Evolutionary conservation across 2,329 filamentous ascomycete species (phyloP).

Genomic region (Akanthomyces uredinophilus): DNA sequence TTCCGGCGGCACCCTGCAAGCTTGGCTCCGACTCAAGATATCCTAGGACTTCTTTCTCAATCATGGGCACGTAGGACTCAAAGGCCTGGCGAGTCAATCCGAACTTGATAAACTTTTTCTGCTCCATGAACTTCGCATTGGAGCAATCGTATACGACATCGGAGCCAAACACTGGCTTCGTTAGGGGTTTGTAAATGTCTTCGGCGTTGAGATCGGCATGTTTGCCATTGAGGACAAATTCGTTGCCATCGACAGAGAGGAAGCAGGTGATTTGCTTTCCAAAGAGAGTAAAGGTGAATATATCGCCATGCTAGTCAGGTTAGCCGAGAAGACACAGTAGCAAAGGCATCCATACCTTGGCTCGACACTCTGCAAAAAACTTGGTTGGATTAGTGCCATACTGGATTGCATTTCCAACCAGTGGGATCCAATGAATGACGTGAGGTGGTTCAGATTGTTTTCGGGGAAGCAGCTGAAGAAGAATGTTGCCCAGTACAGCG

Average conservation of each 20-base stretch:
- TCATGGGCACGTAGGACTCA: constrained; percentile 62
- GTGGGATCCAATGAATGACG: constrained; percentile 56
- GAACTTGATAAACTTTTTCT: constrained; percentile 78
- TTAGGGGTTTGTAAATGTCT: constrained; percentile 47
- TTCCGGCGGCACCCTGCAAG: constrained; percentile 57
- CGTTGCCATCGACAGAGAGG: constrained; percentile 47
- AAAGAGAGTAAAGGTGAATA: constrained; percentile 50
- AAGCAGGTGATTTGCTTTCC: constrained; percentile 46
- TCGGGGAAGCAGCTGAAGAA: constrained; percentile 20
- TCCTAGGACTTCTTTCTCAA: constrained; percentile 61
- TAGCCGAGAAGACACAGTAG: neutral
- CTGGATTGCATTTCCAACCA: constrained; percentile 64
- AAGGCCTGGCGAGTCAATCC: constrained; percentile 62
- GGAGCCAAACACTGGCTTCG: constrained; percentile 61
- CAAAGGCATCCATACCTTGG: constrained; percentile 51
- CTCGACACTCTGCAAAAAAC: constrained; percentile 60
- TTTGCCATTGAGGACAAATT: constrained; percentile 53
- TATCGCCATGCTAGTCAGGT: constrained; percentile 40
- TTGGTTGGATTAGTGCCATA: constrained; percentile 67
- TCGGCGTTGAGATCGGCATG: constrained; percentile 48
- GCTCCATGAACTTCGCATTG: constrained; percentile 81
- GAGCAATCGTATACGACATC: constrained; percentile 82
- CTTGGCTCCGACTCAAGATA: constrained; percentile 54
- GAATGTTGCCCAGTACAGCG: constrained; percentile 17
- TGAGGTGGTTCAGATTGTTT: constrained; percentile 46